Conservation (phyloP, 208 protist genomes). For the Leishmania gerbilli region DNA sequence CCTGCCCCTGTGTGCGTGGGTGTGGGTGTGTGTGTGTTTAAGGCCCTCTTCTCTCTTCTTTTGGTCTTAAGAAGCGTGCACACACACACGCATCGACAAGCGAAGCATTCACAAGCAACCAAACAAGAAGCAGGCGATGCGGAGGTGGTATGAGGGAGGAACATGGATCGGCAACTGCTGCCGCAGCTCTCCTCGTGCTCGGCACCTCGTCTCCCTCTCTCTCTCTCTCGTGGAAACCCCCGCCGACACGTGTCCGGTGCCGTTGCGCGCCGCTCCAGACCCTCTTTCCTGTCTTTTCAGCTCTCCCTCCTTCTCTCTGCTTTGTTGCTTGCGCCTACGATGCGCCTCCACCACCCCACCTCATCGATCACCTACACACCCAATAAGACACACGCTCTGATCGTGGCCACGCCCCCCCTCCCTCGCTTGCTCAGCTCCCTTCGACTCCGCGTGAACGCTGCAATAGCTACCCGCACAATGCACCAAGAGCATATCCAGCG, state of each 20-base stretch:
- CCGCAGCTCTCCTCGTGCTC: background rate
- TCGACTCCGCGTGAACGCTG: background rate
- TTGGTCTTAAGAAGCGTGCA: background rate
- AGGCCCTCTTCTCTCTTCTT: background rate
- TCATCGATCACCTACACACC: background rate
- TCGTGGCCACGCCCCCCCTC: background rate
- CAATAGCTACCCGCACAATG: background rate
- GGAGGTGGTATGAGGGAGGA: background rate
- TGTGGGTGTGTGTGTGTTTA: background rate
- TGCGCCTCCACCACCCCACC: background rate
- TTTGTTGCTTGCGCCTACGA: background rate
- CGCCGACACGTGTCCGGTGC: background rate
- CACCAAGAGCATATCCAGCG: slow-evolving; percentile 27
- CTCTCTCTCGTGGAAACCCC: background rate
- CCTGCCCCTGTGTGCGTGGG: background rate
- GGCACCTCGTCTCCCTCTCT: background rate
- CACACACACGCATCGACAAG: background rate
- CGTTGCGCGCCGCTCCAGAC: background rate
- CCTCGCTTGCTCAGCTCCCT: background rate
- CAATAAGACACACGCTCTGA: background rate
- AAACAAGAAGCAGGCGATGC: background rate
- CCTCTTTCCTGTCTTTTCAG: background rate
- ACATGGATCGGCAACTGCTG: background rate
- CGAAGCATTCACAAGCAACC: background rate
- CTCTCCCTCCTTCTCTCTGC: background rate